These are phyloP conservation scores for Cercophora sp. DNA, from an alignment of 495 filamentous ascomycete genomes.

Conservation along the genomic window DNA sequence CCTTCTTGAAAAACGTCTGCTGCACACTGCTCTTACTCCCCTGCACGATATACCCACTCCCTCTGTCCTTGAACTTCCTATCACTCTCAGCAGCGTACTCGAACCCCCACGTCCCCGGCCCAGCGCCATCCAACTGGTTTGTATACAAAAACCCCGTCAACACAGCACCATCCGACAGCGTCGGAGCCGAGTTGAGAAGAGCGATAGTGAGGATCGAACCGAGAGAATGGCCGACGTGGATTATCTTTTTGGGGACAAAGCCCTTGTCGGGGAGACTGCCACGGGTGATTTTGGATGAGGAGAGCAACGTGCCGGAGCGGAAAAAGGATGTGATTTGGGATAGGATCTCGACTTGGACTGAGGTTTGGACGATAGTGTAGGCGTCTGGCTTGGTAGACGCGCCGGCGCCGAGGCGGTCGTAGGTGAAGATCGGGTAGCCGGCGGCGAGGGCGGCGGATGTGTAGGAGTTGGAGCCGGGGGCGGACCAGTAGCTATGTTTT, in stretches of 20 bases:
- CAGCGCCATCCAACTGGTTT: conserved; percentile 14
- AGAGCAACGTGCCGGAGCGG: conserved; percentile 19
- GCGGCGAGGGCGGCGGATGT: conserved; percentile 28
- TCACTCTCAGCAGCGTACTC: conserved; percentile 11
- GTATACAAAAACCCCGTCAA: conserved; percentile 28
- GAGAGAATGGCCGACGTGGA: conserved; percentile 41
- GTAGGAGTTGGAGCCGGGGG: conserved; percentile 45
- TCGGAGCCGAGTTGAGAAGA: conserved; percentile 21
- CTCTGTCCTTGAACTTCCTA: conserved; percentile 10
- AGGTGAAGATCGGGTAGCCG: conserved; percentile 41
- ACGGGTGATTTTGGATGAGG: conserved; percentile 1
- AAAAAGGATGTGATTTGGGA: conserved; percentile 31
- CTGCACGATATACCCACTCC: conserved; percentile 24
- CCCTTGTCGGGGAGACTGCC: neutral
- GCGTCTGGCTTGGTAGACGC: conserved; percentile 35
- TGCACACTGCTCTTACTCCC: conserved; percentile 23
- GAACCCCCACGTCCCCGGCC: conserved; percentile 25
- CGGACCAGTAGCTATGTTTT: conserved; percentile 39
- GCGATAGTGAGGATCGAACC: conserved; percentile 27
- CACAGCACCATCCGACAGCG: conserved; percentile 27
- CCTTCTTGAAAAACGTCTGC: conserved; percentile 14
- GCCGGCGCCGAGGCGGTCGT: conserved; percentile 42
- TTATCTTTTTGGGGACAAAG: conserved; percentile 29
- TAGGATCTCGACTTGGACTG: conserved; percentile 33
- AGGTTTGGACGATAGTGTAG: conserved; percentile 31